Evolutionary conservation across 768 basidiomycete species (phyloP), one percentile per base, ranked within the genome.

Genomic region (Kondoa malvinella): DNA sequence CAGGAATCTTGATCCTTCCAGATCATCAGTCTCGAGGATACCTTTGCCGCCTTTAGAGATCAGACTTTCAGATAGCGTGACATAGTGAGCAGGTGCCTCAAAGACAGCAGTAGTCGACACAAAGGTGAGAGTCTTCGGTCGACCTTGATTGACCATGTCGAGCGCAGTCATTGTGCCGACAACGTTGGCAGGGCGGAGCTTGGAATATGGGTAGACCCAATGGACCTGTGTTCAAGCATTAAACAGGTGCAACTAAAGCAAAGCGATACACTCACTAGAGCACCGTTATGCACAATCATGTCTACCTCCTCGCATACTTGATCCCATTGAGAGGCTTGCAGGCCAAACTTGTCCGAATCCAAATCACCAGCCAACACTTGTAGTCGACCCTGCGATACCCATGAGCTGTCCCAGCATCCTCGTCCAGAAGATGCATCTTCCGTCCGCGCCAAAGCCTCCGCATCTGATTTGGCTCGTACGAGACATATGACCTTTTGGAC

Each of bases 121-220:
- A 74, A 97, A 97, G 1, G 91, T 84, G 67, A 96, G 76, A 1
- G 80, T 76, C 79, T 99, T 99, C 34, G 85, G 82, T 74, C 84
- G 88, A 27, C 81, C 80, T 4, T 82, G 81, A 1, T 73, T 71
- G 15, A 76, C 75, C 15, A 63, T 27, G 17, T 62, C 33, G 15
- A 56, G 30, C 26, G 85, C 82, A 1, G 89, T 89, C 67, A 99
- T 75, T 3, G 95, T 99, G 0, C 87, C 86, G 14, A 92, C 74
- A n/a, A 97, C 95, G 77, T 99, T 99, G 16, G 92, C 83, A 0
- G 86, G 81, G 4, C 92, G 87, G 14, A 99, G 81, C 76, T 86
- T 90, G 76, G 92, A 87, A 78, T 99, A 99, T 0, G 92, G 91
- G 77, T 95, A 99, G 1, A 99, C 89, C 95, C 95, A 99, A 75